Evolutionary conservation across 352 stramenopile genomes (phyloP), one percentile per base, ranked within the genome.

Genomic region (Saprolegnia diclina): DNA sequence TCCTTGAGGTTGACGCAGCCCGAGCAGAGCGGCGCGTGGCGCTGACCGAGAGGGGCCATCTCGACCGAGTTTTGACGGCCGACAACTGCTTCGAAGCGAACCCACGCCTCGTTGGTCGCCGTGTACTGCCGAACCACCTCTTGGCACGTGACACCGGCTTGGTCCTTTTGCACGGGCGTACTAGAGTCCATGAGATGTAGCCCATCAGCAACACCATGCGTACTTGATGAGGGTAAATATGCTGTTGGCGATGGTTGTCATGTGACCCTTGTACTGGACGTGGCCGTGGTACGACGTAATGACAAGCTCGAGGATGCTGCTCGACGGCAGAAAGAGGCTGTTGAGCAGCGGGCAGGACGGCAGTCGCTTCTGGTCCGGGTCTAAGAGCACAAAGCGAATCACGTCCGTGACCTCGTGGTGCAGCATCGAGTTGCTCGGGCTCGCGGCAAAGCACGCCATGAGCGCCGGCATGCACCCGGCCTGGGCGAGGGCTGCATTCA

Each of bases 211-310:
- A n/a, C n/a, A n/a, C n/a, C n/a, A 0, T 55, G 82, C 80, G 65
- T 86, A 90, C 82, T 88, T 94, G 10, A 82, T 92, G 29, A 94
- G 72, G 18, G 87, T 94, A 74, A 92, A 94, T 37, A 94, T 90
- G 54, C 87, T 94, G 74, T 94, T 94, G 10, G 87, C 87, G 53
- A 94, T 94, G 32, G 85, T 94, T 14, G 87, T 94, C 78, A 94
- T 90, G 65, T 94, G 87, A 0, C 87, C 87, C 73, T 93, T 94
- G 74, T 94, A 94, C 67, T 94, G 82, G 19, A 91, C 78, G 45
- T 89, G 78, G 4, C 79, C 64, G 45, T 91, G 77, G 63, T 93
- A 94, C 11, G 87, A 85, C 22, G 75, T 73, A 40, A 90, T 92
- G 35, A 94, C 85, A 65, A 94, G 92, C 42, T 92, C 80, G 35